Conservation (phyloP, 371 early-diverging fungal genomes). For the Rhizopus stolonifer region DNA sequence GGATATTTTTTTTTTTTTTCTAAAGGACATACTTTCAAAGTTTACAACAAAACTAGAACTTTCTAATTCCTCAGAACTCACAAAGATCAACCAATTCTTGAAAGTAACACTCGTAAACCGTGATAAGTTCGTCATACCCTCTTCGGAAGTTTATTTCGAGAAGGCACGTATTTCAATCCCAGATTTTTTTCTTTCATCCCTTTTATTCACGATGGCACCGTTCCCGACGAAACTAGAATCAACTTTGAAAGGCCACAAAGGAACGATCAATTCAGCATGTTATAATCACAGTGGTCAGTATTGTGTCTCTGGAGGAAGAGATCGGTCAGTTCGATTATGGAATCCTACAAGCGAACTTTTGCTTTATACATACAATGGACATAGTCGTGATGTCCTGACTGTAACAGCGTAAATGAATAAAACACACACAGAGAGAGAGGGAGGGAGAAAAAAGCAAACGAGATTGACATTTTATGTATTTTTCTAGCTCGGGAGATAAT, state of each 20-base stretch:
- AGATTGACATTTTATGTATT: neutral
- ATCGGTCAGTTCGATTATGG: slow-evolving; percentile 80
- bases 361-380: slow-evolving; percentile 81
- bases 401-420: slow-evolving; percentile 63
- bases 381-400: slow-evolving; percentile 85
- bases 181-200: neutral
- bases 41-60: too few relatives aligned
- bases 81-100: too few relatives aligned
- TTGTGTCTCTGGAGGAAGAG: slow-evolving; percentile 76
- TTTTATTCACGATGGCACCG: slow-evolving; percentile 23
- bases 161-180: neutral
- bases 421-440: too few relatives aligned
- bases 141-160: too few relatives aligned
- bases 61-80: too few relatives aligned
- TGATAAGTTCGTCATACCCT: too few relatives aligned
- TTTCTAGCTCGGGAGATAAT: slow-evolving; percentile 67
- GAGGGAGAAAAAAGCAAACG: too few relatives aligned
- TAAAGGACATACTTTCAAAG: too few relatives aligned
- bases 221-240: slow-evolving; percentile 41
- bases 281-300: slow-evolving; percentile 75
- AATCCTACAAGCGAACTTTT: slow-evolving; percentile 68
- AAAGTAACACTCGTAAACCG: too few relatives aligned
- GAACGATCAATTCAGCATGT: slow-evolving; percentile 64
- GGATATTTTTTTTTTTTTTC: too few relatives aligned
- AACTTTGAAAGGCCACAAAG: slow-evolving; percentile 61